These are phyloP conservation scores for Floccularia luteovirens DNA, from an alignment of 768 basidiomycete genomes.

Conservation along the genomic window DNA sequence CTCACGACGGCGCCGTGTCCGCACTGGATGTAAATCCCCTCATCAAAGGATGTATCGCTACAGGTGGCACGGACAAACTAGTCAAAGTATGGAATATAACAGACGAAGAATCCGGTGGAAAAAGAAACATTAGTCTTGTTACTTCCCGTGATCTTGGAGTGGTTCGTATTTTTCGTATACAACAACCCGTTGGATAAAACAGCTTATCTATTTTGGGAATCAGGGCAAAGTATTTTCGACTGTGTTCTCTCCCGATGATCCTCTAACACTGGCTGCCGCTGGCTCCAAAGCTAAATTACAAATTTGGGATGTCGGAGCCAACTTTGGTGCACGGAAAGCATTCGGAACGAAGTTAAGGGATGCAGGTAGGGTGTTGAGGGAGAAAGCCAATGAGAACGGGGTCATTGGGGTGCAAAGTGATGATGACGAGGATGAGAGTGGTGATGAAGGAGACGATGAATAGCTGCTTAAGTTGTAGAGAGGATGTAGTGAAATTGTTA, in stretches of 20 bases:
- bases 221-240: slow-evolving; percentile 97
- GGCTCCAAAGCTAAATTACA: slow-evolving; percentile 93
- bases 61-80: slow-evolving; percentile 91
- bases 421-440: slow-evolving; percentile 58
- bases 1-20: slow-evolving; percentile 88
- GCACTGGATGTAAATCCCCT: slow-evolving; percentile 89
- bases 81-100: slow-evolving; percentile 95
- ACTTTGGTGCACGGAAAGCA: slow-evolving; percentile 72
- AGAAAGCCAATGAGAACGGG: slow-evolving; percentile 43
- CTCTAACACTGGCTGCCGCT: slow-evolving; percentile 87
- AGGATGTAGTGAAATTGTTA: no score
- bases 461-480: neutral
- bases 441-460: slow-evolving; percentile 18
- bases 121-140: slow-evolving; percentile 75
- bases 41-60: slow-evolving; percentile 84
- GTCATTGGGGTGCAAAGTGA: slow-evolving; percentile 64
- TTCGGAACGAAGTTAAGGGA: slow-evolving; percentile 73
- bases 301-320: slow-evolving; percentile 91
- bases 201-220: slow-evolving; percentile 1
- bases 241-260: slow-evolving; percentile 89
- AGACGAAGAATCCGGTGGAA: slow-evolving; percentile 54
- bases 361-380: slow-evolving; percentile 61
- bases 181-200: no score
- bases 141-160: slow-evolving; percentile 87
- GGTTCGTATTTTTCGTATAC: slow-evolving; percentile 39